Base-by-base conservation (phyloP, 2,329 filamentous ascomycete genomes). In the Ophiostoma pallidulum region DNA sequence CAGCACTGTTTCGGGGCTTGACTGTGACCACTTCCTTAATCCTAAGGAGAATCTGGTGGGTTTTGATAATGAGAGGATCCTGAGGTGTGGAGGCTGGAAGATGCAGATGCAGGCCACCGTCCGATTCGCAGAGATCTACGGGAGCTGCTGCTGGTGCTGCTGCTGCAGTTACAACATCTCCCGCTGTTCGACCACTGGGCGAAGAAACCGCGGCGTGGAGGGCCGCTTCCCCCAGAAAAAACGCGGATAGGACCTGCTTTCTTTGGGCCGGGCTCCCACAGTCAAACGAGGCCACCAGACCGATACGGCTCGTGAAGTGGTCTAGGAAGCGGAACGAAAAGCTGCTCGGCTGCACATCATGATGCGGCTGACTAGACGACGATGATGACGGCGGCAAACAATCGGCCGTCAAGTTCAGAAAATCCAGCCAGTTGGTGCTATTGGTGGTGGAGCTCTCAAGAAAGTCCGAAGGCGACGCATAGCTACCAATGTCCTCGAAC, bases 1-100 rank as follows among this genome's bases (percentile, higher is more conserved):
- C 41, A n/a, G 36, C 20, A 36, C 47, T 49, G 36, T 49, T 49
- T 10, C 41, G 33, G 10, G 47, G 41, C 35, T 40, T 44, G 16
- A 35, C 26, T 0, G 40, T 38, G 26, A 38, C 41, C 13, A 49
- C 47, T 24, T 49, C 47, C 19, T 36, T 37, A 28, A 49, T 28
- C 5, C 32, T 8, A 9, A 33, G 20, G 3, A 49, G 35, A n/a
- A 49, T 49, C 36, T 49, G 35, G 41, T 40, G 41, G 4, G 47
- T 35, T 14, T 49, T 49, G 35, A 29, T 37, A 10, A 45, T 19
- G 18, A 49, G 36, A 5, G 47, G 47, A 8, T 49, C 47, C 9
- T 29, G 41, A 8, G 24, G 31, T 2, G 20, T 20, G 24, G 35
- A 24, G 7, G 44, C 8, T 26, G 28, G 29, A 12, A 19, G 28